Base-by-base conservation (phyloP, 345 rosid species). In the Hibiscus tridactylites region DNA sequence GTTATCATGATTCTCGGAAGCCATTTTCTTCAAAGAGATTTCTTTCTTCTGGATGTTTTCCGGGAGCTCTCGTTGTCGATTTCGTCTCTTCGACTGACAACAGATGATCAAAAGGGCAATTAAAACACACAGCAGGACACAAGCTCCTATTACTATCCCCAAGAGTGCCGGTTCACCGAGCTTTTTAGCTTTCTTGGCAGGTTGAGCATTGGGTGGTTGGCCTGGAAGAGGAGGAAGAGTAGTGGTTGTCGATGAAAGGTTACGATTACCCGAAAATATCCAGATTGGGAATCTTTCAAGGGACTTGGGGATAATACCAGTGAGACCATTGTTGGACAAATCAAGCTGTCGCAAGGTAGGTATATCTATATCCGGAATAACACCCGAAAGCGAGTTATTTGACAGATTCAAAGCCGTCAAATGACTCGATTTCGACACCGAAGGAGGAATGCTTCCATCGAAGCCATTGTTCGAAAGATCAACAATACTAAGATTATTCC, bases 341-440 rank as follows among this genome's bases (percentile, higher is more conserved):
- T 86, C 77, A 54, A 94, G 78, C 80, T 71, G 78, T 59, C 81
- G 88, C 81, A 94, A 77, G 49, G 73, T 79, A 1, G 90, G 84
- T 33, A 74, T 73, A 76, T 64, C 64, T 4, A 90, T 71, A 75
- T 86, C 82, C 33, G 98, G 95, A 75, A 94, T 80, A 39, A 78
- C 85, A 42, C 97, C 97, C 0, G 90, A 88, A 58, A 94, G 88
- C 9, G 85, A 88, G 83, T 94, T 94, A 62, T 83, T 73, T 3
- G 90, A 86, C 12, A 94, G 89, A 74, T 79, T 81, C 85, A 95
- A 72, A 70, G 82, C 68, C 7, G 81, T 58, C 24, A 95, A 87
- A 33, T 70, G 81, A 31, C 83, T 82, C 75, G 88, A 79, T 75
- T 78, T 84, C 17, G 79, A 80, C 24, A 90, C 47, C 3, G 96